A percentile compares a stretch with the other conserved stretches of the same genome.
Evolutionary conservation across 2,329 filamentous ascomycete genomes (phyloP).

Genomic region (Reticulascus tulasneorum): DNA sequence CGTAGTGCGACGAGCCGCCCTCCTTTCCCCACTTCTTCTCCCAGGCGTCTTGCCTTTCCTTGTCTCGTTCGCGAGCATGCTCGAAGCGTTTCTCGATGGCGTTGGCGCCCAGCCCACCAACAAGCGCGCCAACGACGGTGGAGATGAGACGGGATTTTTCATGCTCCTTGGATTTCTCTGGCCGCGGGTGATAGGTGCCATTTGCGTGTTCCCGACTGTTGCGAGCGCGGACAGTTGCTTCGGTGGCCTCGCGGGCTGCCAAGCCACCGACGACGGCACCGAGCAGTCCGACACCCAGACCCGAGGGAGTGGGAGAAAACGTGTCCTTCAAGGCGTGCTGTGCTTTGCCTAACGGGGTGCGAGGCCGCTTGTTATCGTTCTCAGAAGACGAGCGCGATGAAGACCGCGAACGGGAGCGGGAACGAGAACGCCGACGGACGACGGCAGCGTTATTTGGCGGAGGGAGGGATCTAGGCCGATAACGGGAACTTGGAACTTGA

Average conservation of each 20-base stretch:
- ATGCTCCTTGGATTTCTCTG: constrained; percentile 18
- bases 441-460: constrained; percentile 5
- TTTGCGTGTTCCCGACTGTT: constrained; percentile 11
- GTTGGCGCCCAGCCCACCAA: constrained; percentile 52
- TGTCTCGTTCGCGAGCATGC: constrained; percentile 27
- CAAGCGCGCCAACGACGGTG: constrained; percentile 50
- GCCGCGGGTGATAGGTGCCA: constrained; percentile 6
- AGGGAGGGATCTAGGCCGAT: constrained; percentile 15
- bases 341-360: constrained; percentile 35
- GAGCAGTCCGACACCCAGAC: constrained; percentile 47
- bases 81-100: constrained; percentile 42
- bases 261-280: constrained; percentile 52
- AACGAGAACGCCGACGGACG: constrained; percentile 16
- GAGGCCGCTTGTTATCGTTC: constrained; percentile 6
- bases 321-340: constrained; percentile 38
- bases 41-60: constrained; percentile 27
- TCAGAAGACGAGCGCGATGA: constrained; percentile 4
- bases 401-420: constrained; percentile 21
- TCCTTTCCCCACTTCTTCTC: constrained; percentile 26
- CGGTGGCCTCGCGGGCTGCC: constrained; percentile 45
- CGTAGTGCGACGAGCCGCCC: constrained; percentile 22
- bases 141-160: constrained; percentile 36
- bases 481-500: constrained; percentile 1
- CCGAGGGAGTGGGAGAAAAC: constrained; percentile 44
- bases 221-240: constrained; percentile 30